phyloP scores from a whole-genome alignment of 768 basidiomycete species.

The Mycena latifolia region DNA sequence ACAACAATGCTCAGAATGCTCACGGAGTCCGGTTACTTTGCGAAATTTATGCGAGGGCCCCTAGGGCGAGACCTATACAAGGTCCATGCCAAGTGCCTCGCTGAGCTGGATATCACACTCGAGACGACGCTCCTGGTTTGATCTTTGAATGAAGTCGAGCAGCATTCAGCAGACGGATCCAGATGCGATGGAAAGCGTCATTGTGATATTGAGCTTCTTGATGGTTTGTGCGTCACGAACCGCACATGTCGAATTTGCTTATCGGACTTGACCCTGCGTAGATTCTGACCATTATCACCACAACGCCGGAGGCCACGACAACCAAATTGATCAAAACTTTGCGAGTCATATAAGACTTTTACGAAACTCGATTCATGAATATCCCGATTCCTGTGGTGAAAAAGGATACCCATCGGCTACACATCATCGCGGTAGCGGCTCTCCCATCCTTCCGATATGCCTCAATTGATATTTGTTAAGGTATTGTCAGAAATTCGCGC shows the following conservation, averaged over 20 bases:
- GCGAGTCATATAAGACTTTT: background rate
- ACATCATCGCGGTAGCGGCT: background rate
- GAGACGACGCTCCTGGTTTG: too few species aligned
- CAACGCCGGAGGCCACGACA: background rate
- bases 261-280: background rate
- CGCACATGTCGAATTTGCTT: too few species aligned
- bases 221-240: conserved; percentile 13
- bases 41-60: conserved; percentile 6
- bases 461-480: background rate
- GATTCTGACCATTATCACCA: conserved; percentile 11
- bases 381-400: too few species aligned
- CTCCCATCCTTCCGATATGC: background rate
- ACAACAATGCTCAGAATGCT: conserved; percentile 6
- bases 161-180: background rate
- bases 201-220: background rate
- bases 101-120: conserved; percentile 5
- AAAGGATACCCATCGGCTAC: too few species aligned
- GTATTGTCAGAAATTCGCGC: background rate
- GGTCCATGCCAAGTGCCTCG: conserved; percentile 7
- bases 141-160: too few species aligned
- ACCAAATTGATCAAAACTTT: conserved; percentile 2
- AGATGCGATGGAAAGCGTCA: conserved; percentile 8
- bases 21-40: conserved; percentile 10
- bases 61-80: background rate
- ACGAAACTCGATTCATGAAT: background rate